Evolutionary conservation across 2,329 filamentous ascomycete genomes (phyloP), one percentile per base, ranked within the genome.

Genomic region (Scedosporium minutisporum): DNA sequence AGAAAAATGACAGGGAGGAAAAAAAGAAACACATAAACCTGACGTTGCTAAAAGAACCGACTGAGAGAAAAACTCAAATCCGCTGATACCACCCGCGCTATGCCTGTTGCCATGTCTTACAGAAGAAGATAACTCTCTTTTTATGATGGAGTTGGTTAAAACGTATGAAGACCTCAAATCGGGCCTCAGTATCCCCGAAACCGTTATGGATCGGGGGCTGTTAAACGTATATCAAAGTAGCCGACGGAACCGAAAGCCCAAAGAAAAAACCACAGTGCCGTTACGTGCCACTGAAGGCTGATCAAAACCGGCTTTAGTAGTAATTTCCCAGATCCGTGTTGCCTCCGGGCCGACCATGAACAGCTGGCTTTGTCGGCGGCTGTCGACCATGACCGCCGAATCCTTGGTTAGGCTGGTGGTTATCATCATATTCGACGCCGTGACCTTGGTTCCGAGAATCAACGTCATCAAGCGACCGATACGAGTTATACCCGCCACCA

Each of bases 391-490:
- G 64, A 63, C 48, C 64, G 62, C 46, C 61, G 42, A 51, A 21
- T 16, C 41, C 18, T 33, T 66, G 65, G n/a, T 65, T 65, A 53
- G 65, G 66, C 27, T 6, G 29, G 6, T 67, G 67, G 21, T 63
- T 70, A 66, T 82, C 80, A 58, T 81, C 79, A 65, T 82, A 82
- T 51, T 77, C 77, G n/a, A 80, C 76, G 58, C 62, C 57, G 57
- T 78, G 76, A 64, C 76, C 76, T 55, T 80, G 78, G 58, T 76
- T 76, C 53, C 76, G 74, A n/a, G 48, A 9, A 27, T 80, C 81
- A 29, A 86, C 78, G 67, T 91, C 88, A 70, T 90, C 88, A 1
- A 90, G 78, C 1, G 87, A 90, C 63, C 82, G 81, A 71, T 91
- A 90, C 55, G 78, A 76, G 65, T 77, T 75, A 7, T 33, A 33